Evolutionary conservation across 2,329 filamentous ascomycete species (phyloP).

Genomic region (Colletotrichum godetiae): DNA sequence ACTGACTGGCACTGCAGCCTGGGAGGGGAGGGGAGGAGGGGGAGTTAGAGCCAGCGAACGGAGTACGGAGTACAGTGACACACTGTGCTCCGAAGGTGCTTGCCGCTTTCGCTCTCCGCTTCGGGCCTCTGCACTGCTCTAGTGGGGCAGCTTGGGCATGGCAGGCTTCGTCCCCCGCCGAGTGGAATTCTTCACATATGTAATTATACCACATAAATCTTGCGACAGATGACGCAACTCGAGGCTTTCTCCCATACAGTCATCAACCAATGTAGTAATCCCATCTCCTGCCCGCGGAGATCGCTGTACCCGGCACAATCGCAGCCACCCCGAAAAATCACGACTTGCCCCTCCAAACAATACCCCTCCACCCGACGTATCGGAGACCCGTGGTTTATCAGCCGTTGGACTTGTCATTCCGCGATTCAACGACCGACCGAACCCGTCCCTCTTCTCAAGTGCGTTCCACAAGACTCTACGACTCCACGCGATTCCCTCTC

Average conservation of each 20-base stretch:
- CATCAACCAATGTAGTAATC: not conserved
- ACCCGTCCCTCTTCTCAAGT: not conserved
- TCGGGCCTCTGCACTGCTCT: not conserved
- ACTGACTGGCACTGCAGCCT: not conserved
- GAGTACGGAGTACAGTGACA: not conserved
- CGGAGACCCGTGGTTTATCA: conserved; percentile 35
- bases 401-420: conserved; percentile 27
- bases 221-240: conserved; percentile 29
- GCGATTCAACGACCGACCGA: conserved; percentile 21
- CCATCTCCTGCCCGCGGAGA: conserved; percentile 1
- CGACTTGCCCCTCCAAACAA: conserved; percentile 34
- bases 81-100: conserved; percentile 15
- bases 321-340: conserved; percentile 25
- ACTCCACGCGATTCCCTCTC: conserved; percentile 7
- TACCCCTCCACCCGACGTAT: conserved; percentile 28
- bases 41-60: too few species aligned
- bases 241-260: not conserved
- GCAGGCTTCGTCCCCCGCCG: not conserved
- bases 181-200: conserved; percentile 5
- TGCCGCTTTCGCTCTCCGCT: conserved; percentile 31
- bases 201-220: conserved; percentile 9
- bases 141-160: conserved; percentile 5
- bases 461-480: conserved; percentile 5
- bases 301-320: not conserved
- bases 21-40: not conserved